A percentile compares a stretch with the other conserved stretches of the same genome.
These are phyloP conservation scores for Colletotrichum coccodes DNA, from an alignment of 2,329 filamentous ascomycete genomes.

Conservation along the genomic window DNA sequence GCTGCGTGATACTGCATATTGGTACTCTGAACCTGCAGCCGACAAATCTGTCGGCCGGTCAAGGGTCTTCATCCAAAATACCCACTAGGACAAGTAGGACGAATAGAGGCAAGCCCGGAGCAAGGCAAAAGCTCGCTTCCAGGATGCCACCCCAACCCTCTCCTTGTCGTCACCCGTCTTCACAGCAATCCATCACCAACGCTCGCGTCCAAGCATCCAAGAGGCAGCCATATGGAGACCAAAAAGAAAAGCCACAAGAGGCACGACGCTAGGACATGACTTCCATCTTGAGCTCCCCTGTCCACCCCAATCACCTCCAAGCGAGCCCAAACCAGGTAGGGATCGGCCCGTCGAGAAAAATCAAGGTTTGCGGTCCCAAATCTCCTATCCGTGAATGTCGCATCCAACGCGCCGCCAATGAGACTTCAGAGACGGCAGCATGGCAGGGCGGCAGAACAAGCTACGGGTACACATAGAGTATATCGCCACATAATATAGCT, in stretches of 20 bases:
- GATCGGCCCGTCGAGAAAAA: conserved; percentile 14
- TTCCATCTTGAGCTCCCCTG: conserved; percentile 22
- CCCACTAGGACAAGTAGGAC: neutral
- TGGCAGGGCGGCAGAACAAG: neutral
- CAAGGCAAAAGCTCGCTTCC: neutral
- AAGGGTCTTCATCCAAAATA: neutral
- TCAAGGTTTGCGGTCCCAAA: conserved; percentile 13
- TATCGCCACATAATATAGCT: conserved; percentile 15
- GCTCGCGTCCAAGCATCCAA: neutral
- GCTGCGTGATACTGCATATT: neutral
- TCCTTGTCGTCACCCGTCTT: neutral
- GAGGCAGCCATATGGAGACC: neutral
- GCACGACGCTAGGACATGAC: conserved; percentile 21
- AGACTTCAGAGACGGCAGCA: neutral
- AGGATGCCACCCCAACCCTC: conserved; percentile 7
- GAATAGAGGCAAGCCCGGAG: neutral
- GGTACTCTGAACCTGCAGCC: neutral
- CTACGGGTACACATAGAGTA: neutral
- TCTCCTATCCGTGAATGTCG: neutral
- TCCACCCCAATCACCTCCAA: neutral
- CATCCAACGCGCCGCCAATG: neutral
- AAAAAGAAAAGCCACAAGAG: neutral
- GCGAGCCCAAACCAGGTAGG: conserved; percentile 6
- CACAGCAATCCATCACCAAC: neutral
- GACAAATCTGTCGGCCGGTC: too few species aligned